Evolutionary conservation across 2,329 filamentous ascomycete genomes (phyloP), one percentile per base, ranked within the genome.

Genomic region (Ramichloridium luteum): DNA sequence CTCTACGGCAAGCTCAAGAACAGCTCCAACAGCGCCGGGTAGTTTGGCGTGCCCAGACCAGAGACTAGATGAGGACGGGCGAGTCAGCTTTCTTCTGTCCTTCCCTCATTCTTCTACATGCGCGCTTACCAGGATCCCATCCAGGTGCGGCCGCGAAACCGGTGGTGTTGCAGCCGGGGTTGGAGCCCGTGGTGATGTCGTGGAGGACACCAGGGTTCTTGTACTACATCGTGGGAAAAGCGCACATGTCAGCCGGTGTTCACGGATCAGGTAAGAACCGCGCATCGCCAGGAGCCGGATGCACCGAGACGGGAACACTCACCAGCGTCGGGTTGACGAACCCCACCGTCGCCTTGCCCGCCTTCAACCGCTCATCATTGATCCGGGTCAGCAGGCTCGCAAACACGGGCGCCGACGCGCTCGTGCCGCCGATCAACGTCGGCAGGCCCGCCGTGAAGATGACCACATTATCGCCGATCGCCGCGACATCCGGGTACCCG

Each of bases 401-500:
- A 29, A 46, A 50, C 8, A 41, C 39, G 9, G 48, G 48, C 5
- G 45, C 35, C 11, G 46, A 41, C 27, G 48, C 48, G 6, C 34
- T 40, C 12, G 48, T 51, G n/a, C 47, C 48, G 14, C 45, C 47
- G 22, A 48, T 45, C 6, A 45, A 30, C 18, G 43, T 45, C 12
- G 43, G 43, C 1, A 30, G 29, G 8, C 38, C 38, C 16, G 25
- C 37, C 17, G 36, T 45, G 37, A 40, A 44, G 30, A 40, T 37
- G 27, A 41, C 28, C 39, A 50, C 35, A 25, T 51, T 50, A 25
- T 45, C 46, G n/a, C 48, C 49, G 12, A 46, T 42, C 15, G 49
- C 49, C 18, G 38, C 39, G 33, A 56, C 44, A 33, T 70, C 67
- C 1, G 67, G 67, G 39, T 59, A 67, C 0, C 35, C 44, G 17